Percentiles rank a stretch among this genome's conserved stretches.
Evolutionary conservation across 2,329 filamentous ascomycete genomes (phyloP).

Genomic region (Ustulina deusta): DNA sequence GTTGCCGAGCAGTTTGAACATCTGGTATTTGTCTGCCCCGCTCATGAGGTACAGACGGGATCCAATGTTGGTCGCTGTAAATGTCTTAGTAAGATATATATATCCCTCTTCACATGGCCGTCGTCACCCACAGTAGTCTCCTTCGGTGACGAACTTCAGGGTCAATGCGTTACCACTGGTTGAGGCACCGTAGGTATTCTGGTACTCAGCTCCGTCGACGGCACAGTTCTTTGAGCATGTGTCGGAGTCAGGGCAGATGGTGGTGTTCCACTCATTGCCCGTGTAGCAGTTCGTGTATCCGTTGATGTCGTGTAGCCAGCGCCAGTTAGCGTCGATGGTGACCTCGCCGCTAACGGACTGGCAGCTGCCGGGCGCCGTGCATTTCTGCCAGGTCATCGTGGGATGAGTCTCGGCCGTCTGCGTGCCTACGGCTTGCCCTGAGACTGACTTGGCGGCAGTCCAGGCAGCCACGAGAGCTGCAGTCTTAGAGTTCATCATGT

Average conservation of each 20-base stretch:
- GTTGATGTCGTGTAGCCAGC: slow-evolving; percentile 59
- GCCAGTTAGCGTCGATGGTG: slow-evolving; percentile 64
- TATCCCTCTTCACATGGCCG: background rate
- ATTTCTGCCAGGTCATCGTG: slow-evolving; percentile 59
- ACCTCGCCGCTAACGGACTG: slow-evolving; percentile 57
- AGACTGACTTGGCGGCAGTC: slow-evolving; percentile 53
- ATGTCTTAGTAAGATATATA: slow-evolving; percentile 10
- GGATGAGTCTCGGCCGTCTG: slow-evolving; percentile 58
- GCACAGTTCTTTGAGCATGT: slow-evolving; percentile 57
- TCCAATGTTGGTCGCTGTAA: slow-evolving; percentile 52
- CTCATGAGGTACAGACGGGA: slow-evolving; percentile 69
- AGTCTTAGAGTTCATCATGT: slow-evolving; percentile 46
- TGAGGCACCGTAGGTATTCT: slow-evolving; percentile 60
- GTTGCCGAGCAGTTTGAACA: slow-evolving; percentile 67
- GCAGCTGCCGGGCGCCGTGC: slow-evolving; percentile 58
- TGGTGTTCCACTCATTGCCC: slow-evolving; percentile 56
- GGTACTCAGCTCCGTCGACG: slow-evolving; percentile 59
- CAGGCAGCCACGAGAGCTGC: slow-evolving; percentile 50
- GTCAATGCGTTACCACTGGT: slow-evolving; percentile 59
- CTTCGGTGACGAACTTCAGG: slow-evolving; percentile 64
- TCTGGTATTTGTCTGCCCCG: slow-evolving; percentile 65
- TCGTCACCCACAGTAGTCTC: slow-evolving; percentile 49
- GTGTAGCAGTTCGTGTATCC: slow-evolving; percentile 62
- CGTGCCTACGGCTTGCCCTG: slow-evolving; percentile 56
- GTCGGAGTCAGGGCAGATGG: slow-evolving; percentile 53